Percentiles rank a stretch among this genome's conserved stretches.
Conservation (phyloP, 768 basidiomycete species). For the Hygrocybe coccinea region DNA sequence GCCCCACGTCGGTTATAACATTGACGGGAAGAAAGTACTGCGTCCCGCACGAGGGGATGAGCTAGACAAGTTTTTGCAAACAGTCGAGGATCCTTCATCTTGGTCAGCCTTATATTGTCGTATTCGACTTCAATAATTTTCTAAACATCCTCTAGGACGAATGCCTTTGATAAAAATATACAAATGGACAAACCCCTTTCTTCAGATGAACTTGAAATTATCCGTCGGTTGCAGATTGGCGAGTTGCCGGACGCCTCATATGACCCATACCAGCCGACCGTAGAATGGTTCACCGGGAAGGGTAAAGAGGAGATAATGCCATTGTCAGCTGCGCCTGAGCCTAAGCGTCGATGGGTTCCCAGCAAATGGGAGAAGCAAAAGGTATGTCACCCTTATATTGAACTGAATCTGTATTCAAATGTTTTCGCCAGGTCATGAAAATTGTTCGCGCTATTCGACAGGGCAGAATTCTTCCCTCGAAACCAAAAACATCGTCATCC, state of each 20-base stretch:
- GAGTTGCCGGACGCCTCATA: slow-evolving; percentile 90
- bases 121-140: slow-evolving; percentile 1
- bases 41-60: slow-evolving; percentile 95
- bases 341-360: slow-evolving; percentile 93
- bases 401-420: background rate
- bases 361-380: slow-evolving; percentile 99
- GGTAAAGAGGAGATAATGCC: slow-evolving; percentile 96
- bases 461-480: slow-evolving; percentile 88
- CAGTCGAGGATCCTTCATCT: slow-evolving; percentile 83
- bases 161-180: slow-evolving; percentile 83
- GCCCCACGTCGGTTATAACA: slow-evolving; percentile 96
- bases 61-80: slow-evolving; percentile 91
- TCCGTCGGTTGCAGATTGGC: slow-evolving; percentile 79
- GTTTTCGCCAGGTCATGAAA: slow-evolving; percentile 80
- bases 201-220: slow-evolving; percentile 90
- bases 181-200: slow-evolving; percentile 85
- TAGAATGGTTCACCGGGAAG: slow-evolving; percentile 96
- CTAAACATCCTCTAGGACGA: slow-evolving; percentile 59
- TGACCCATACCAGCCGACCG: slow-evolving; percentile 88
- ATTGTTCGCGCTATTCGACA: slow-evolving; percentile 97
- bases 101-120: slow-evolving; percentile 50
- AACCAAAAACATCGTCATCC: slow-evolving; percentile 64
- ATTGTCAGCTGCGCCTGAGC: slow-evolving; percentile 83
- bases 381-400: slow-evolving; percentile 40
- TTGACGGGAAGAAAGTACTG: slow-evolving; percentile 90